phyloP scores from a whole-genome alignment of 306 rosid genomes.

The Begonia fuchsioides region DNA sequence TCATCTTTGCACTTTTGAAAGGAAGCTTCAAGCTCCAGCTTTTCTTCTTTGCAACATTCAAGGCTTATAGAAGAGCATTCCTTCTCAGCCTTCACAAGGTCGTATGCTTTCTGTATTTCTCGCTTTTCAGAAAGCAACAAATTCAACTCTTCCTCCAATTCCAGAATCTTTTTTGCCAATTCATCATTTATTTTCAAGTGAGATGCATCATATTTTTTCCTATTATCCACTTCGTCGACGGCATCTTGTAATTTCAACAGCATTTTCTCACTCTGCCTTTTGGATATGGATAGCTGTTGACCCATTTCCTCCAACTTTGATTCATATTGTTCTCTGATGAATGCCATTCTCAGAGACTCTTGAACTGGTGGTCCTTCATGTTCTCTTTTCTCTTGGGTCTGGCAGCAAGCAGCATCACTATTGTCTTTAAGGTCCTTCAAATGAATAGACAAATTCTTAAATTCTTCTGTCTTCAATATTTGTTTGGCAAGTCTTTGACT shows the following conservation, averaged over 20 bases:
- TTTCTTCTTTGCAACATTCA: constrained; percentile 95
- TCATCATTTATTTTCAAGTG: constrained; percentile 66
- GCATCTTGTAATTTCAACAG: constrained; percentile 89
- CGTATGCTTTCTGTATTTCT: constrained; percentile 66
- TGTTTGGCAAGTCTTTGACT: constrained; percentile 70
- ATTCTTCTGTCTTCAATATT: constrained; percentile 78
- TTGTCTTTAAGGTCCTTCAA: constrained; percentile 90
- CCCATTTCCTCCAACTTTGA: constrained; percentile 83
- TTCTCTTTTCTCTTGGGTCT: constrained; percentile 56
- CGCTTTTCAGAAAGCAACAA: constrained; percentile 66
- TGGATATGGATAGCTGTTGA: constrained; percentile 65
- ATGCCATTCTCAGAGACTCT: constrained; percentile 91
- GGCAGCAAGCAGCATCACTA: constrained; percentile 62
- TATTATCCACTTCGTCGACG: constrained; percentile 53
- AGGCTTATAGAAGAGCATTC: constrained; percentile 87
- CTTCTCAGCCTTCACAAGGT: constrained; percentile 77
- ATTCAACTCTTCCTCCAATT: constrained; percentile 72
- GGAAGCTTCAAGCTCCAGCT: constrained; percentile 67
- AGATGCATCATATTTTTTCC: constrained; percentile 67
- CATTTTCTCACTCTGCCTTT: constrained; percentile 84
- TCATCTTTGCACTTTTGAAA: constrained; percentile 62
- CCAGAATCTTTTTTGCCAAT: constrained; percentile 66
- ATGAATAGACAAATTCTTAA: constrained; percentile 78
- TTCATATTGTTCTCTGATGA: constrained; percentile 94
- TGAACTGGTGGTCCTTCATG: constrained; percentile 60